phyloP scores from a whole-genome alignment of 1,284 basidiomycete genomes.

The Cerioporus squamosus region DNA sequence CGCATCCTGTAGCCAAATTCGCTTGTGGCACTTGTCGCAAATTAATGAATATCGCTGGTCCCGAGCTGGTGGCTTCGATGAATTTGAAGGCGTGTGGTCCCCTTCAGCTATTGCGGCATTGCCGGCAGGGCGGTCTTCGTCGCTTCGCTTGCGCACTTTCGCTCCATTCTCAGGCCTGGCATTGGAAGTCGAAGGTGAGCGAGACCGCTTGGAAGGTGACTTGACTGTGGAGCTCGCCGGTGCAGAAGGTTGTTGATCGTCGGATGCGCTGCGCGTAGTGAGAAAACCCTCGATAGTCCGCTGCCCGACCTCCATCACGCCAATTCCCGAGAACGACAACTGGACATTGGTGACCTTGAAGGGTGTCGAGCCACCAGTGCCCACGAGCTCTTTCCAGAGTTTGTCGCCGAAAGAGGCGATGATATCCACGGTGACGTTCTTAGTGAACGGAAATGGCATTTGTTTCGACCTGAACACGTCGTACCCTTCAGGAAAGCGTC shows the following conservation, averaged over 20 bases:
- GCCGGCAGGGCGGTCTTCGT: background rate
- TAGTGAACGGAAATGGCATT: conserved; percentile 80
- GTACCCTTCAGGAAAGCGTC: conserved; percentile 52
- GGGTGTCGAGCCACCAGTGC: conserved; percentile 45
- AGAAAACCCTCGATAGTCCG: conserved; percentile 89
- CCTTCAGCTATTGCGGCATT: background rate
- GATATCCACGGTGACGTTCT: conserved; percentile 74
- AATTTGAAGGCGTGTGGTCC: background rate
- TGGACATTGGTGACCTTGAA: conserved; percentile 78
- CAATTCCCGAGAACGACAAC: conserved; percentile 85
- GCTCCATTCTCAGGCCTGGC: background rate
- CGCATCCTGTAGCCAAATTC: conserved; percentile 38
- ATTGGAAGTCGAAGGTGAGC: conserved; percentile 7
- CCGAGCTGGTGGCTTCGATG: background rate
- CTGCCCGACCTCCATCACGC: conserved; percentile 81
- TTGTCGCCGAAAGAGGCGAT: conserved; percentile 82
- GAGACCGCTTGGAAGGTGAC: conserved; percentile 19
- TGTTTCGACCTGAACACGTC: conserved; percentile 77
- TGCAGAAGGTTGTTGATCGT: conserved; percentile 13
- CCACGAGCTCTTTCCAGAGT: conserved; percentile 87
- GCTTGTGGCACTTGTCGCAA: conserved; percentile 59
- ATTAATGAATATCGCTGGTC: conserved; percentile 39
- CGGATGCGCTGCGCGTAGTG: conserved; percentile 36
- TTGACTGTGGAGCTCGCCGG: background rate
- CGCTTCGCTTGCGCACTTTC: background rate